These are phyloP conservation scores for Colletotrichum cereale DNA, from an alignment of 2,329 filamentous ascomycete genomes.

Conservation along the genomic window DNA sequence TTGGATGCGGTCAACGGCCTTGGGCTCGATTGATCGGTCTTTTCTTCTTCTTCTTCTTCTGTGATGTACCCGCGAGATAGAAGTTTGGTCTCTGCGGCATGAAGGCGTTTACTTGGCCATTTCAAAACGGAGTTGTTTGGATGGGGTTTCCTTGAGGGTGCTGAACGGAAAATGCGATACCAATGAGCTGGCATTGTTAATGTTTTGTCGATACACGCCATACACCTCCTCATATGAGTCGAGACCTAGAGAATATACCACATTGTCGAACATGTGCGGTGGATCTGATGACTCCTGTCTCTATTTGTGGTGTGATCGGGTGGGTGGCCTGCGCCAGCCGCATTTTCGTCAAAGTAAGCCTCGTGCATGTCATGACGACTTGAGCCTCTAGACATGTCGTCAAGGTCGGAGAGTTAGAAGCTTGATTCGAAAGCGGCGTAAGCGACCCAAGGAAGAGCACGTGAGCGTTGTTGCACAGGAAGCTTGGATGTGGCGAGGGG, in stretches of 20 bases:
- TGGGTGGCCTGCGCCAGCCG: not conserved
- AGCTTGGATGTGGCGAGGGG: conserved; percentile 14
- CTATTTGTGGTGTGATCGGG: not conserved
- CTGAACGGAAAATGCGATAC: conserved; percentile 27
- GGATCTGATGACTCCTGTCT: not conserved
- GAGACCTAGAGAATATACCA: conserved; percentile 26
- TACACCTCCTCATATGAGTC: conserved; percentile 22
- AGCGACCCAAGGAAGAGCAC: not conserved
- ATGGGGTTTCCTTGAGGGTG: conserved; percentile 4
- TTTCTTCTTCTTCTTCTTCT: not conserved
- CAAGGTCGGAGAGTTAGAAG: not conserved
- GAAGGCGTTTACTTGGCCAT: conserved; percentile 21
- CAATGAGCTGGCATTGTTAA: conserved; percentile 38
- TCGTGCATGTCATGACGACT: not conserved
- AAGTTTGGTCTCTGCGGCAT: conserved; percentile 2
- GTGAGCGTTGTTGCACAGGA: not conserved
- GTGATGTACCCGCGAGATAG: not conserved
- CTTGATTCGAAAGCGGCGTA: not conserved
- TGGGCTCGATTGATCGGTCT: conserved; percentile 51
- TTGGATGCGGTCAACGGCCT: conserved; percentile 71
- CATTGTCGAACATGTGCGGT: not conserved
- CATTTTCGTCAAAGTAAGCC: not conserved
- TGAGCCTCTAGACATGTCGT: not conserved
- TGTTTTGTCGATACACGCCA: conserved; percentile 23
- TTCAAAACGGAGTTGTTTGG: conserved; percentile 10